These are phyloP conservation scores for Helichrysum umbraculigerum DNA, from an alignment of 129 eudicot species.

Conservation along the genomic window DNA sequence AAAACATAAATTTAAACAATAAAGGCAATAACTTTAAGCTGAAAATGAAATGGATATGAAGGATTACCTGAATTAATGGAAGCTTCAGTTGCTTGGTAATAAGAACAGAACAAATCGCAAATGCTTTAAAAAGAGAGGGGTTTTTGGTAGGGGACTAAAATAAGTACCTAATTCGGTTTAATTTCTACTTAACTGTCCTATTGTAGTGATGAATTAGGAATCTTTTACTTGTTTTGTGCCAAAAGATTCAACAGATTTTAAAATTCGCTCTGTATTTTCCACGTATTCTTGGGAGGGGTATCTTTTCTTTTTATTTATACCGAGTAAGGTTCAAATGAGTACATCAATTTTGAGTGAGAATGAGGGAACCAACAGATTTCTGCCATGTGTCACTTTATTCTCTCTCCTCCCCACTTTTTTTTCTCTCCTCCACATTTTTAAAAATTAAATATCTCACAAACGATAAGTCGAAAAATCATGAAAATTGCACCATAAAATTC, in stretches of 20 bases:
- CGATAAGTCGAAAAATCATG: too few relatives aligned
- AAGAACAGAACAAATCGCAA: background rate
- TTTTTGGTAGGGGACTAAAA: background rate
- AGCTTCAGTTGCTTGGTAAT: background rate
- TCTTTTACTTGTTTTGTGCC: background rate
- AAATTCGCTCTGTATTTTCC: background rate
- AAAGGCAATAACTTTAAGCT: conserved; percentile 12
- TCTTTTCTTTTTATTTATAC: too few relatives aligned
- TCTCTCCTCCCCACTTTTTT: too few relatives aligned
- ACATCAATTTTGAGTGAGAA: too few relatives aligned
- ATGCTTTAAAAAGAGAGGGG: background rate
- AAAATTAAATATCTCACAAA: too few relatives aligned
- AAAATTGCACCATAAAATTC: too few relatives aligned
- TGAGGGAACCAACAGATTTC: too few relatives aligned
- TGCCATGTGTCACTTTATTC: too few relatives aligned
- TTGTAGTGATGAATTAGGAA: background rate
- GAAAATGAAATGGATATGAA: background rate
- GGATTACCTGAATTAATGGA: background rate
- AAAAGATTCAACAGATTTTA: background rate
- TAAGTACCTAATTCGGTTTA: background rate
- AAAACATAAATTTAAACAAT: conserved; percentile 16
- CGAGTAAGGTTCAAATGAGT: too few relatives aligned
- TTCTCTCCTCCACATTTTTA: too few relatives aligned
- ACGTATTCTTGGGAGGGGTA: background rate
- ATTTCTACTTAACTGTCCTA: background rate